Conservation (phyloP, 2,329 filamentous ascomycete species). For the Stromatinia cepivora region DNA sequence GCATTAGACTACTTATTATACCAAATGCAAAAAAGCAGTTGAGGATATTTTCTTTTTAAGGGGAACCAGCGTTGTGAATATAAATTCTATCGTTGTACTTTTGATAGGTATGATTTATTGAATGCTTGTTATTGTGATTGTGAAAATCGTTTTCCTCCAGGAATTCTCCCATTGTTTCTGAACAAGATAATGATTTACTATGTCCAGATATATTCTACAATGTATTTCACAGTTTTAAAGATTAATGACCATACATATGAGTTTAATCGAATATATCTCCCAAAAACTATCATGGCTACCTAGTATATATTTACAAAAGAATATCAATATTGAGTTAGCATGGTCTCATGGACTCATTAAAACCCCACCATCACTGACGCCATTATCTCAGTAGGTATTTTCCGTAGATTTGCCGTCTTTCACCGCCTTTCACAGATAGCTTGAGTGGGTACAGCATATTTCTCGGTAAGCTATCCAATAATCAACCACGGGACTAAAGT, state of each 20-base stretch:
- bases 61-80: not conserved
- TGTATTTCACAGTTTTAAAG: not conserved
- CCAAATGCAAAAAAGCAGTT: slow-evolving; percentile 35
- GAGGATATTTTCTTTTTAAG: slow-evolving; percentile 1
- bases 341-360: not conserved
- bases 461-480: not conserved
- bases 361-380: slow-evolving; percentile 8
- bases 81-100: slow-evolving; percentile 8
- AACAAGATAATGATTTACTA: not conserved
- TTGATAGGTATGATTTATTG: not conserved
- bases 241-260: not conserved
- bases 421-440: not conserved
- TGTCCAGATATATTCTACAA: not conserved
- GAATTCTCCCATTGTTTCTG: not conserved
- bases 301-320: not conserved
- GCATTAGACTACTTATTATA: slow-evolving; percentile 38
- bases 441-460: too few relatives aligned
- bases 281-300: not conserved
- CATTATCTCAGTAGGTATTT: not conserved
- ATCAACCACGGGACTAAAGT: slow-evolving; percentile 11
- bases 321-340: too few relatives aligned
- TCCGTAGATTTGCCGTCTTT: slow-evolving; percentile 2
- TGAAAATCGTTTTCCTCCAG: not conserved
- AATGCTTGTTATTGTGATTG: not conserved
- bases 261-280: not conserved